phyloP scores from a whole-genome alignment of 495 filamentous ascomycete genomes.

The Chaetomium cochliodes region DNA sequence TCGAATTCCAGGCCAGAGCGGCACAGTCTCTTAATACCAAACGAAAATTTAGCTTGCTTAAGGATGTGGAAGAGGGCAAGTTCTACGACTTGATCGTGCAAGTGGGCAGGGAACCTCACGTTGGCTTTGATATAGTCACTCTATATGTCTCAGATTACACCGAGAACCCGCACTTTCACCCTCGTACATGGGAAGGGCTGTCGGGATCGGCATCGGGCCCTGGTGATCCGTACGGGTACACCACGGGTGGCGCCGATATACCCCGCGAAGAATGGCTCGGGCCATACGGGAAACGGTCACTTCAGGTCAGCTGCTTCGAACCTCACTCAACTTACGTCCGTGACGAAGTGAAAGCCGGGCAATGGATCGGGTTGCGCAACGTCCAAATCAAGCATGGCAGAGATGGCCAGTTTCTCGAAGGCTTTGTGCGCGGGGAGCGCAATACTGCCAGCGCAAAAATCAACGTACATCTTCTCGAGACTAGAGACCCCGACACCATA shows the following conservation, averaged over 20 bases:
- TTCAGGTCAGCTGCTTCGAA: conserved; percentile 71
- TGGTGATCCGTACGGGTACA: conserved; percentile 39
- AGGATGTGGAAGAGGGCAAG: conserved; percentile 55
- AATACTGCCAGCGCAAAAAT: conserved; percentile 47
- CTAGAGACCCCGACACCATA: conserved; percentile 36
- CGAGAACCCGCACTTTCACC: conserved; percentile 57
- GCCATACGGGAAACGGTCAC: conserved; percentile 69
- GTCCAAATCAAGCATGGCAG: conserved; percentile 63
- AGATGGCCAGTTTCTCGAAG: conserved; percentile 62
- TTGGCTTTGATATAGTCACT: conserved; percentile 49
- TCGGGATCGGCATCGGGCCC: conserved; percentile 31
- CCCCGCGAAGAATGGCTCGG: conserved; percentile 59
- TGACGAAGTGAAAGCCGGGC: conserved; percentile 54
- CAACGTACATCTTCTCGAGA: conserved; percentile 45
- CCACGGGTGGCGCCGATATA: not conserved
- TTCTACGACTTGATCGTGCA: conserved; percentile 76
- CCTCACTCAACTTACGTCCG: conserved; percentile 61
- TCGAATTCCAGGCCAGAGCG: conserved; percentile 45
- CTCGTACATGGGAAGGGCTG: conserved; percentile 51
- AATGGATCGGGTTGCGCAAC: conserved; percentile 67
- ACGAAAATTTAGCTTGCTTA: conserved; percentile 63
- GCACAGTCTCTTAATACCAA: conserved; percentile 43
- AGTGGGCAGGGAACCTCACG: conserved; percentile 64
- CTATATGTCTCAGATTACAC: conserved; percentile 91
- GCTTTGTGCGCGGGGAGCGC: conserved; percentile 64